Evolutionary conservation across 139 green algal species (phyloP).

Genomic region (Pseudopediastrum boryanum): DNA sequence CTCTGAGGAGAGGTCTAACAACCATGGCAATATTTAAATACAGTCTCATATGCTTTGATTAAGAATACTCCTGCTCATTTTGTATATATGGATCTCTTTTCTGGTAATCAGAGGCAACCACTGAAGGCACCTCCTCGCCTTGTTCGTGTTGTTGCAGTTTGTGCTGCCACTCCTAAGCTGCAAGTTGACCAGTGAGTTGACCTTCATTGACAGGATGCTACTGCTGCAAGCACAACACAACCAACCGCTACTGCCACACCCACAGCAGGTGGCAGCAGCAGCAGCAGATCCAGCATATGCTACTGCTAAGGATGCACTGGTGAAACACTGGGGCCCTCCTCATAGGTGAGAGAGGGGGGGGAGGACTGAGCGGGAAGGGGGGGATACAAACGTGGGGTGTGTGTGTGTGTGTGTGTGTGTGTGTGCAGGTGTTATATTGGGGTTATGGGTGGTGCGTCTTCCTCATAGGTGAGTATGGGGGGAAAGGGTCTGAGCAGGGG

Average conservation of each 20-base stretch:
- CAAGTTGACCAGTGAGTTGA: constrained; percentile 14
- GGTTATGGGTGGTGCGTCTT: too few relatives aligned
- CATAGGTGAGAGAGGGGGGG: too few relatives aligned
- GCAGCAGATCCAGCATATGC: background rate
- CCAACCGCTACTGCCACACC: constrained; percentile 2
- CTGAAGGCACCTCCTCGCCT: background rate
- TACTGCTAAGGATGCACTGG: constrained; percentile 9
- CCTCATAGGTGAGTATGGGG: too few relatives aligned
- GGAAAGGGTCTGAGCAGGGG: too few relatives aligned
- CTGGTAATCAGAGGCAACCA: background rate
- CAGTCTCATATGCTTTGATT: background rate
- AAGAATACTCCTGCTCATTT: background rate
- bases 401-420: too few relatives aligned
- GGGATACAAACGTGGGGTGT: too few relatives aligned
- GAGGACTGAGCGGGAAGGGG: too few relatives aligned
- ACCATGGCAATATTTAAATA: background rate
- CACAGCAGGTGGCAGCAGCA: background rate
- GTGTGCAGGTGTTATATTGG: too few relatives aligned
- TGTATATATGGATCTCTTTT: background rate
- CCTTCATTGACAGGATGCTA: constrained; percentile 13
- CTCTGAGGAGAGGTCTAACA: background rate
- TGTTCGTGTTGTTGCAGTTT: background rate
- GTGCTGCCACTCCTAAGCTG: constrained; percentile 1
- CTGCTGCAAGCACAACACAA: constrained; percentile 23
- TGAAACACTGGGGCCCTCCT: constrained; percentile 15